phyloP scores from a whole-genome alignment of 257 asterid genomes.

The Cynanchum wilfordii region DNA sequence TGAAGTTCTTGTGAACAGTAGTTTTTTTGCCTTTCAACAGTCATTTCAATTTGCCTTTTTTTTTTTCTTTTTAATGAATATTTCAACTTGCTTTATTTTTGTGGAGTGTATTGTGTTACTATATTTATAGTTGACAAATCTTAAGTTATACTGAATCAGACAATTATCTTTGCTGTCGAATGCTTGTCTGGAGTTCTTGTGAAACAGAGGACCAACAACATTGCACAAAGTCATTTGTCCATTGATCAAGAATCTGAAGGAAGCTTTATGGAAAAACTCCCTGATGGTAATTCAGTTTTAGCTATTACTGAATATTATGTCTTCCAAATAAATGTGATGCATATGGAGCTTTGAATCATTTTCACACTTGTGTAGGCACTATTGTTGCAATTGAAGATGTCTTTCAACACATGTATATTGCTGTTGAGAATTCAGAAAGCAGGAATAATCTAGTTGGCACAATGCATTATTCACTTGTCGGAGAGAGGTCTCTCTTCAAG shows the following conservation, averaged over 20 bases:
- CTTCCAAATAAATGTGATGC: constrained; percentile 11
- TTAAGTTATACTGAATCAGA: constrained; percentile 39
- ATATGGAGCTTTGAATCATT: constrained; percentile 19
- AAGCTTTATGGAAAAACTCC: constrained; percentile 47
- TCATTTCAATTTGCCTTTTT: neutral
- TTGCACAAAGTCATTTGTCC: constrained; percentile 34
- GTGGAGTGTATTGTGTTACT: neutral
- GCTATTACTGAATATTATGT: constrained; percentile 18
- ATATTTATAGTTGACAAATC: neutral
- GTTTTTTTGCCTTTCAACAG: neutral
- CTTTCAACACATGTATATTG: constrained; percentile 79
- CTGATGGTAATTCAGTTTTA: constrained; percentile 59
- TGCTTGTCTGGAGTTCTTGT: constrained; percentile 42
- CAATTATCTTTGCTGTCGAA: constrained; percentile 60
- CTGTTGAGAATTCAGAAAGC: constrained; percentile 58
- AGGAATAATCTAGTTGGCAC: constrained; percentile 61
- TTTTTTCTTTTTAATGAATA: neutral
- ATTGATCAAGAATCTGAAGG: constrained; percentile 45
- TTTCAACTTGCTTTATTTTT: neutral
- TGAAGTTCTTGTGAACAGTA: constrained; percentile 5
- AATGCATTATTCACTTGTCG: constrained; percentile 82
- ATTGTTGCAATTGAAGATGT: constrained; percentile 90
- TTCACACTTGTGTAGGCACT: constrained; percentile 49
- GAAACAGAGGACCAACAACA: constrained; percentile 29
- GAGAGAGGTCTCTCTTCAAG: constrained; percentile 85